These are phyloP conservation scores for Arthrocladium fulminans DNA, from an alignment of 2,329 filamentous ascomycete genomes.

Conservation along the genomic window DNA sequence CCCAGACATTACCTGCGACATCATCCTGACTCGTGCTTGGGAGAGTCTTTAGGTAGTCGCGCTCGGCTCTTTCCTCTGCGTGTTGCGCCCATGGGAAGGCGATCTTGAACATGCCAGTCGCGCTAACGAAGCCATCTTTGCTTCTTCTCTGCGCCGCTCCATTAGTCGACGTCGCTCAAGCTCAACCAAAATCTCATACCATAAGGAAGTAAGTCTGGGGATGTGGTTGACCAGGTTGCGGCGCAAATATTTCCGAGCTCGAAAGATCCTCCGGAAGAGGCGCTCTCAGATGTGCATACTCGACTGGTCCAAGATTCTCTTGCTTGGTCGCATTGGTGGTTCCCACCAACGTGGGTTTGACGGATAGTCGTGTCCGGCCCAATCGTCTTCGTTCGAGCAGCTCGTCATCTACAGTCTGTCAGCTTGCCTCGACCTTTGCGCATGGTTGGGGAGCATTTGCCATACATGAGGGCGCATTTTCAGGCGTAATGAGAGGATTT, in stretches of 20 bases:
- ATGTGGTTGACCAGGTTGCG: conserved; percentile 48
- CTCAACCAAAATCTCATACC: conserved; percentile 37
- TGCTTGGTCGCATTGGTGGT: conserved; percentile 63
- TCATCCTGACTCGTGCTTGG: conserved; percentile 71
- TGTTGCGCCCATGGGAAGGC: conserved; percentile 56
- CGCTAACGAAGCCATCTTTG: conserved; percentile 57
- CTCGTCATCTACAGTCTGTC: conserved; percentile 49
- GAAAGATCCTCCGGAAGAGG: conserved; percentile 84
- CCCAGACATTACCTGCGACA: conserved; percentile 95
- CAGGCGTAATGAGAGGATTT: conserved; percentile 39
- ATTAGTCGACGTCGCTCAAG: conserved; percentile 7
- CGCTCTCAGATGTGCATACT: conserved; percentile 91
- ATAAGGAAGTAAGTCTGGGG: conserved; percentile 96
- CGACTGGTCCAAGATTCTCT: conserved; percentile 71
- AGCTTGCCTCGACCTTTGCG: conserved; percentile 17
- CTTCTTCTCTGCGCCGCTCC: conserved; percentile 45
- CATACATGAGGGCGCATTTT: conserved; percentile 39
- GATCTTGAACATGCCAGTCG: conserved; percentile 63
- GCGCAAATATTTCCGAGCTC: conserved; percentile 83
- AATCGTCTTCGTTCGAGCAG: conserved; percentile 77
- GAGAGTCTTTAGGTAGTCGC: conserved; percentile 72
- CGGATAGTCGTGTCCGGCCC: conserved; percentile 81
- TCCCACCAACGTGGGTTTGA: conserved; percentile 67
- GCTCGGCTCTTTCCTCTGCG: conserved; percentile 51
- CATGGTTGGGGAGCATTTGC: conserved; percentile 14